Base-by-base conservation (phyloP, 345 rosid genomes). In the Citrus sp. region DNA sequence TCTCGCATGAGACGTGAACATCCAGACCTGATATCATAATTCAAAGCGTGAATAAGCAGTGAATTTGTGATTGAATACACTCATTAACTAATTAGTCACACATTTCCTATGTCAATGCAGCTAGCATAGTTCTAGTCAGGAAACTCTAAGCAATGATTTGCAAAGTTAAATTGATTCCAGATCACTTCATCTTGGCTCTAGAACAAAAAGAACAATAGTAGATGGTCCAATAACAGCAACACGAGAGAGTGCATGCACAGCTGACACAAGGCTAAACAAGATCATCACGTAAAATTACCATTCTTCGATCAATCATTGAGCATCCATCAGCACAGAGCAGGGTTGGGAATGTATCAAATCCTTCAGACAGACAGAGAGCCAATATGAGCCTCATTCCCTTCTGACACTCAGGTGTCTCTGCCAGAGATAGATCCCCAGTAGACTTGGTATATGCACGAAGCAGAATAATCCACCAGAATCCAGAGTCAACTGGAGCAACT, bases 391-490 rank as follows among this genome's bases (percentile, higher is more conserved):
- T 90, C 81, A 92, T 92, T 32, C 96, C 96, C 78, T 83, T 90
- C 76, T 92, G 95, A 78, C 95, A 92, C 71, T 92, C 95, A 18
- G 89, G 87, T 59, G 87, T 86, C 80, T 92, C 93, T 9, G 95
- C 85, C 13, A 92, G 72, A 63, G 90, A 78, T 37, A 83, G 73
- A 83, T 90, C 93, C 75, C 93, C 93, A 0, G 96, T 92, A 30
- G 96, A 88, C 80, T 92, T 92, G 4, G 96, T 92, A 81, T 92
- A 92, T 51, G 96, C 96, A 21, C 96, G 96, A 22, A 92, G 91
- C 77, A 92, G 88, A 79, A 92, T 92, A 82, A 92, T 92, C 92
- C 96, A 92, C 96, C 96, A 92, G 81, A 92, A 92, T 24, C 96
- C 96, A 79, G 96, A 92, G 82, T 92, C 96, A 42, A 92, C 92